A percentile compares a stretch with the other conserved stretches of the same genome.
These are phyloP conservation scores for Kwoniella heveanensis DNA, from an alignment of 768 basidiomycete genomes.

Conservation along the genomic window DNA sequence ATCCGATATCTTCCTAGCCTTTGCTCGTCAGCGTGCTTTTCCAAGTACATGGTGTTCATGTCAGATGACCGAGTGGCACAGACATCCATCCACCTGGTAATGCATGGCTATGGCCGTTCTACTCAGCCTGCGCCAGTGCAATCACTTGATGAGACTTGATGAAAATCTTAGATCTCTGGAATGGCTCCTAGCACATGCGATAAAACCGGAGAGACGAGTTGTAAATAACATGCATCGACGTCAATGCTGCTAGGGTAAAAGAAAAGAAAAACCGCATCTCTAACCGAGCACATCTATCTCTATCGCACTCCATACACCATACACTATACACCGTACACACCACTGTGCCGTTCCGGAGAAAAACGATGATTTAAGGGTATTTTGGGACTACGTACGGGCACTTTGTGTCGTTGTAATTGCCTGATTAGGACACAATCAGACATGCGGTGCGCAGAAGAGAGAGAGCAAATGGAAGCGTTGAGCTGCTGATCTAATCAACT, in stretches of 20 bases:
- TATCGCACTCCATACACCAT: too few relatives aligned
- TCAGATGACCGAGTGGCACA: too few relatives aligned
- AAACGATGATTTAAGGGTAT: slow-evolving; percentile 2
- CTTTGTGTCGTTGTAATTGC: not conserved
- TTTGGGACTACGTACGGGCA: not conserved
- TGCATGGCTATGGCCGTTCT: too few relatives aligned
- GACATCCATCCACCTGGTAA: too few relatives aligned
- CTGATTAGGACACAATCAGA: not conserved
- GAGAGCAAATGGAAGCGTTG: not conserved
- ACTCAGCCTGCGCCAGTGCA: too few relatives aligned
- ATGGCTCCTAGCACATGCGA: not conserved
- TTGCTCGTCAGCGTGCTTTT: not conserved
- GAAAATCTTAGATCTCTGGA: not conserved
- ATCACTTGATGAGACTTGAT: too few relatives aligned
- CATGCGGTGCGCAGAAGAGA: not conserved
- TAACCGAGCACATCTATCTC: not conserved
- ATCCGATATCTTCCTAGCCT: not conserved
- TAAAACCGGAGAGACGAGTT: not conserved
- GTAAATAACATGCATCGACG: not conserved
- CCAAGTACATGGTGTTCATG: too few relatives aligned
- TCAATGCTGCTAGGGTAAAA: too few relatives aligned
- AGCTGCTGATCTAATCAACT: slow-evolving; percentile 24
- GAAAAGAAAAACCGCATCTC: too few relatives aligned
- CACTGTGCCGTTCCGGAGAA: not conserved
- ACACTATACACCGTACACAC: too few relatives aligned